Conservation (phyloP, 768 basidiomycete species). For the Boletus sp. region DNA sequence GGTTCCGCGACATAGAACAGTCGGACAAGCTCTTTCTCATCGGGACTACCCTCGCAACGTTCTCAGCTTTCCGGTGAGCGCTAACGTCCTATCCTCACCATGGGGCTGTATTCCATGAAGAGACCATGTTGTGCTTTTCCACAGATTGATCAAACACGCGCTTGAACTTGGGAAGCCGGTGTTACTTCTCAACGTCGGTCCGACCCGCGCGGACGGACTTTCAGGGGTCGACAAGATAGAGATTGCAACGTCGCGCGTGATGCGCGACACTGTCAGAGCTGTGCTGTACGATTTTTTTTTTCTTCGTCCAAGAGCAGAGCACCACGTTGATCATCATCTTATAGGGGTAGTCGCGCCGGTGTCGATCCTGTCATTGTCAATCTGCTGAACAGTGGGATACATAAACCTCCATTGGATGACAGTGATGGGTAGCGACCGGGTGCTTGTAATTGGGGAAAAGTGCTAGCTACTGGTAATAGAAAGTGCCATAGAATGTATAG, state of each 20-base stretch:
- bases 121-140: not conserved
- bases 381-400: constrained; percentile 59
- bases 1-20: constrained; percentile 54
- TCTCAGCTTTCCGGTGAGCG: constrained; percentile 78
- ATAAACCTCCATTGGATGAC: constrained; percentile 45
- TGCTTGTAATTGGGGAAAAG: constrained; percentile 5
- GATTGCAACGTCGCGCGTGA: constrained; percentile 65
- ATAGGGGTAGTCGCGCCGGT: constrained; percentile 44
- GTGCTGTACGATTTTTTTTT: constrained; percentile 52
- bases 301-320: not conserved
- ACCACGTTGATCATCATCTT: constrained; percentile 1
- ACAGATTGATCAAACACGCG: constrained; percentile 77
- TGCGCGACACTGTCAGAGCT: constrained; percentile 58
- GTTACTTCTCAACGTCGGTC: constrained; percentile 82
- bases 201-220: constrained; percentile 76
- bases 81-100: too few relatives aligned
- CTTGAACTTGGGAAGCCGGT: constrained; percentile 72
- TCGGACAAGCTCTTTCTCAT: constrained; percentile 72
- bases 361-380: constrained; percentile 45
- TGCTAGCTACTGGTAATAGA: constrained; percentile 18
- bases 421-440: constrained; percentile 13
- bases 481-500: constrained; percentile 26
- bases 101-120: not conserved
- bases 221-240: constrained; percentile 77
- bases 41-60: constrained; percentile 91